Evolutionary conservation across 257 asterid genomes (phyloP).

Genomic region (Solanum pimpinellifolium): DNA sequence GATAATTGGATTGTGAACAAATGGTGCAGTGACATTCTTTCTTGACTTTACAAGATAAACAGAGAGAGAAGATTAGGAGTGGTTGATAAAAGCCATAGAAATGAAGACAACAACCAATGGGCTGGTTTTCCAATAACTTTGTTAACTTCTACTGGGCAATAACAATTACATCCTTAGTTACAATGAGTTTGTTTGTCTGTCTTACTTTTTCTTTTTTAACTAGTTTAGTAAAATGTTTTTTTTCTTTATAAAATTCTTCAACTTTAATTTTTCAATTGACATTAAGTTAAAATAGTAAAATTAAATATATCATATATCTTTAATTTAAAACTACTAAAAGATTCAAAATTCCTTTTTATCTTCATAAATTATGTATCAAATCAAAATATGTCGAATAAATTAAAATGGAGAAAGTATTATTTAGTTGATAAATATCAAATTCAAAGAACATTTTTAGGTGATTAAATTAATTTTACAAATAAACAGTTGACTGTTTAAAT

Average conservation of each 20-base stretch:
- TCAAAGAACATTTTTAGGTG: neutral
- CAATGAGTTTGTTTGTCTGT: neutral
- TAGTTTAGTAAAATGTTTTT: too few species aligned
- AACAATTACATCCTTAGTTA: neutral
- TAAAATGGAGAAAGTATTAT: too few species aligned
- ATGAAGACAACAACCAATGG: conserved; percentile 19
- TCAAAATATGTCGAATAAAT: too few species aligned
- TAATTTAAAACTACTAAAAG: neutral
- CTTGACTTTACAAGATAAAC: conserved; percentile 4
- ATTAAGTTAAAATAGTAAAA: neutral
- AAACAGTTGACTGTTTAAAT: neutral
- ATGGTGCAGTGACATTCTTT: conserved; percentile 27
- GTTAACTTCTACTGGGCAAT: neutral
- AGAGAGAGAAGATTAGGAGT: neutral
- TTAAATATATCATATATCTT: neutral
- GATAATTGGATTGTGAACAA: neutral
- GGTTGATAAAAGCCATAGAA: conserved; percentile 12
- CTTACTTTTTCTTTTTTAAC: neutral
- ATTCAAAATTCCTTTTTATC: neutral
- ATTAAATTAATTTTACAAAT: neutral
- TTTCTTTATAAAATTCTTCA: too few species aligned
- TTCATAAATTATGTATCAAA: too few species aligned
- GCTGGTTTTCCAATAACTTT: conserved; percentile 1
- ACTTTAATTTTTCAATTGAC: neutral
- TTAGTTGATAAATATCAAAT: neutral